Percentiles rank a stretch among this genome's conserved stretches.
phyloP scores from a whole-genome alignment of 371 early-diverging fungal species.

The Syncephalastrum contaminatum region DNA sequence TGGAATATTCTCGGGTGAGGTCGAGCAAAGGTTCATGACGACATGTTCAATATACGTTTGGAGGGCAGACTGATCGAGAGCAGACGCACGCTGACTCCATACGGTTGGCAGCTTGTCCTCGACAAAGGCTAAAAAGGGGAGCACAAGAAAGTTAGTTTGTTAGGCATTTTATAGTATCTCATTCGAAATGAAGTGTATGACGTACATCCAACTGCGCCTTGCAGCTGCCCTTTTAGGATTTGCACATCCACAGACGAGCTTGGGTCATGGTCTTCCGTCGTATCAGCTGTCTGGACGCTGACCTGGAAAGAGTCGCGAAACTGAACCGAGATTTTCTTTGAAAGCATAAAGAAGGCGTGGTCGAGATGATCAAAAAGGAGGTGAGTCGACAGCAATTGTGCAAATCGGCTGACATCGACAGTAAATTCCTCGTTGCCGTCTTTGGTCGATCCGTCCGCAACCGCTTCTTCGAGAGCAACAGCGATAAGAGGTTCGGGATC shows the following conservation, averaged over 20 bases:
- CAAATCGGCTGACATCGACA: constrained; percentile 28
- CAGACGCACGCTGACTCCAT: constrained; percentile 30
- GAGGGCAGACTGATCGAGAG: constrained; percentile 22
- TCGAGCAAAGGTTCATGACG: constrained; percentile 1
- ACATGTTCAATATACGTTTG: constrained; percentile 17
- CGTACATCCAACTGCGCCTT: constrained; percentile 41
- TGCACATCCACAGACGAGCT: constrained; percentile 27
- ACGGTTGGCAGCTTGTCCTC: constrained; percentile 35
- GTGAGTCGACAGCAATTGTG: constrained; percentile 28
- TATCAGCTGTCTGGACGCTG: constrained; percentile 2
- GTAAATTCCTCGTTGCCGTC: constrained; percentile 1
- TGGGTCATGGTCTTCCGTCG: constrained; percentile 4
- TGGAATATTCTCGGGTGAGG: too few relatives aligned
- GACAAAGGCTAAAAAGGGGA: constrained; percentile 20
- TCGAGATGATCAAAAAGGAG: constrained; percentile 37
- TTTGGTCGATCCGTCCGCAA: too few relatives aligned
- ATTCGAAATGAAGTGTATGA: not conserved
- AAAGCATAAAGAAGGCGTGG: constrained; percentile 22
- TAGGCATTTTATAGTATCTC: not conserved
- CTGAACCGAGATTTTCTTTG: constrained; percentile 28
- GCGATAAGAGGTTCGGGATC: too few relatives aligned
- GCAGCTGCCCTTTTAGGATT: constrained; percentile 32
- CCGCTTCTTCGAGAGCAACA: too few relatives aligned
- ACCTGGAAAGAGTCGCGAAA: constrained; percentile 34
- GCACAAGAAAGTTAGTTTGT: not conserved